A percentile compares a stretch with the other conserved stretches of the same genome.
These are phyloP conservation scores for Tausonia pullulans DNA, from an alignment of 1,284 basidiomycete genomes.

Conservation along the genomic window DNA sequence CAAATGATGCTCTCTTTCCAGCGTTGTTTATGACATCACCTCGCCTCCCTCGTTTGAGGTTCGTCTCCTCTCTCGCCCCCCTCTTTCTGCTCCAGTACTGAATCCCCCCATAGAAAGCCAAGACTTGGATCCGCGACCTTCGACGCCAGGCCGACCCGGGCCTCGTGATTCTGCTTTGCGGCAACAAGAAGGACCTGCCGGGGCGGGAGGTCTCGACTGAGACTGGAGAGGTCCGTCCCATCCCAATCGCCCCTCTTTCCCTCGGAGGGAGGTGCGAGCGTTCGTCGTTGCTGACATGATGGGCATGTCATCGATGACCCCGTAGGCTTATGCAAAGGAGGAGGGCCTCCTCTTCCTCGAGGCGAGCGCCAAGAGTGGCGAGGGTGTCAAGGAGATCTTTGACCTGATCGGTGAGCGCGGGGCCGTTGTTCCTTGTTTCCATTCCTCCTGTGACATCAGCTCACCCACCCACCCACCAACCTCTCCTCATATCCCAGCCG, in stretches of 20 bases:
- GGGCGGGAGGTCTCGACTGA: conserved; percentile 45
- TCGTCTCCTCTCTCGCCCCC: neutral
- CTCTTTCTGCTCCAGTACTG: neutral
- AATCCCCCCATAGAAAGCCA: conserved; percentile 52
- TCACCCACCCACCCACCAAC: too few relatives aligned
- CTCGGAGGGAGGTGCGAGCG: neutral
- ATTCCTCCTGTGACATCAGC: too few relatives aligned
- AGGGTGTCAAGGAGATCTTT: conserved; percentile 49
- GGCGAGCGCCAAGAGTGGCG: conserved; percentile 87
- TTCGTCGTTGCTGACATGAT: neutral
- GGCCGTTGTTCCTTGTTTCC: too few relatives aligned
- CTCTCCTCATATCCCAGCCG: too few relatives aligned
- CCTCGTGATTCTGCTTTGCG: conserved; percentile 89
- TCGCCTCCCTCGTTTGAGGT: conserved; percentile 11
- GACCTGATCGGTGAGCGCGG: neutral
- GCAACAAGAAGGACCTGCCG: conserved; percentile 84
- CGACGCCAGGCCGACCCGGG: conserved; percentile 95
- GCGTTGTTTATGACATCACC: conserved; percentile 91
- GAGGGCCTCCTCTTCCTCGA: conserved; percentile 93
- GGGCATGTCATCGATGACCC: conserved; percentile 59
- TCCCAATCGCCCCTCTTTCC: too few relatives aligned
- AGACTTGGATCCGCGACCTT: conserved; percentile 90
- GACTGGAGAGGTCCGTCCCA: too few relatives aligned
- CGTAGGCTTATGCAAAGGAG: conserved; percentile 85
- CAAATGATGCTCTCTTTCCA: neutral